Base-by-base conservation (phyloP, 2,329 filamentous ascomycete species). In the Diplodia sapinea region DNA sequence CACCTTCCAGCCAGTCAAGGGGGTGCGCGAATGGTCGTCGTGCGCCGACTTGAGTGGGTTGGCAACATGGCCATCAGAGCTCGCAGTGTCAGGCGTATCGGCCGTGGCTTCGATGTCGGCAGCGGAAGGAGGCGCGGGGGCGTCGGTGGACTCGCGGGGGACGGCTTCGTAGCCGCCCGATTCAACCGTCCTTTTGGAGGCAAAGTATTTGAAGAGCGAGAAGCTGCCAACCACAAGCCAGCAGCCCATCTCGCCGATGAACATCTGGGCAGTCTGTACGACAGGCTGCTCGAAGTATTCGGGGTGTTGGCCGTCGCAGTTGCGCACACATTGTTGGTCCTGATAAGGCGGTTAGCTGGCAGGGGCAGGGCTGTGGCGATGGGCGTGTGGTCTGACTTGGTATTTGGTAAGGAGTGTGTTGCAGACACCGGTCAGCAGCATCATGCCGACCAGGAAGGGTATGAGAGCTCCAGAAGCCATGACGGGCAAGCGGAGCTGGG, bases 371-470 rank as follows among this genome's bases (percentile, higher is more conserved):
- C 59, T 55, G 7, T 54, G 49, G 20, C 23, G 38, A 31, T 20
- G 56, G 26, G 20, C 49, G 15, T 65, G 49, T 52, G 57, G 15
- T 5, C 29, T 69, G 80, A 94, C 93, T 83, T 98, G 94, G 76
- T 94, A 97, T 78, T 99, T 99, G 73, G 94, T 97, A 75, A 99
- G 85, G 70, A 99, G 87, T 1, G 95, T 99, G 79, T 99, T 99
- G 85, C 93, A 97, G 70, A 96, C 93, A 70, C 94, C 94, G 29
- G 94, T 97, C 77, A 97, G 82, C 76, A 98, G 85, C 94, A 98
- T 98, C 92, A 97, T 96, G 74, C 86, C 90, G 79, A 98, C 93
- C 70, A 98, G 85, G 76, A 97, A 86, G 47, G 93, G 93, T 69
- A 98, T 87, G 66, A 93, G 77, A 47, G 87, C 87, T 78, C 87